phyloP scores from a whole-genome alignment of 108 stramenopile species.

The Cyclotella choctawhatcheeana region DNA sequence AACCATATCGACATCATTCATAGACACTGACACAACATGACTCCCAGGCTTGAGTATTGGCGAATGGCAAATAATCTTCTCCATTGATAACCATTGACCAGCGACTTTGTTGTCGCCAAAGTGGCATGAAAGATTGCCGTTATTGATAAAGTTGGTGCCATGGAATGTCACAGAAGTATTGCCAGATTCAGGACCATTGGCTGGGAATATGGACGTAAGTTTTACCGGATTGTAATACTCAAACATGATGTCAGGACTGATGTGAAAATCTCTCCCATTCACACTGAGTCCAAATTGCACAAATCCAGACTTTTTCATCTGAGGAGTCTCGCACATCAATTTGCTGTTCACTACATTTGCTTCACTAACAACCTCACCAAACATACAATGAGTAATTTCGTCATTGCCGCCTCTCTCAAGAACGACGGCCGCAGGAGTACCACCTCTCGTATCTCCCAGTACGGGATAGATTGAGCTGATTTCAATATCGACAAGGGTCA shows the following conservation, averaged over 20 bases:
- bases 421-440: conserved; percentile 13
- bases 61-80: conserved; percentile 25
- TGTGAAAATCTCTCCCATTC: conserved; percentile 27
- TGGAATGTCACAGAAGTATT: conserved; percentile 20
- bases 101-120: conserved; percentile 23
- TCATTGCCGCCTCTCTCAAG: not conserved
- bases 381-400: conserved; percentile 16
- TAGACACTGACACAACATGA: conserved; percentile 27
- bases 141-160: conserved; percentile 29
- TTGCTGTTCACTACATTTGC: not conserved
- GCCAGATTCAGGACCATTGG: conserved; percentile 35
- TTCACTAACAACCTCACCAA: conserved; percentile 8
- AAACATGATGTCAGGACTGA: conserved; percentile 9
- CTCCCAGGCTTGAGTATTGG: conserved; percentile 29
- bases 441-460: conserved; percentile 22
- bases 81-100: conserved; percentile 22
- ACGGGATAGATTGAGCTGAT: conserved; percentile 15
- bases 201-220: conserved; percentile 4
- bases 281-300: conserved; percentile 22
- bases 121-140: conserved; percentile 15
- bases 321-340: conserved; percentile 20
- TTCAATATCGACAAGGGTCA: conserved; percentile 24
- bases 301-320: not conserved
- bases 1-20: conserved; percentile 36
- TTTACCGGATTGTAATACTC: conserved; percentile 18